Evolutionary conservation across 208 protist species (phyloP), one percentile per base, ranked within the genome.

Genomic region (Crithidia brevicula): DNA sequence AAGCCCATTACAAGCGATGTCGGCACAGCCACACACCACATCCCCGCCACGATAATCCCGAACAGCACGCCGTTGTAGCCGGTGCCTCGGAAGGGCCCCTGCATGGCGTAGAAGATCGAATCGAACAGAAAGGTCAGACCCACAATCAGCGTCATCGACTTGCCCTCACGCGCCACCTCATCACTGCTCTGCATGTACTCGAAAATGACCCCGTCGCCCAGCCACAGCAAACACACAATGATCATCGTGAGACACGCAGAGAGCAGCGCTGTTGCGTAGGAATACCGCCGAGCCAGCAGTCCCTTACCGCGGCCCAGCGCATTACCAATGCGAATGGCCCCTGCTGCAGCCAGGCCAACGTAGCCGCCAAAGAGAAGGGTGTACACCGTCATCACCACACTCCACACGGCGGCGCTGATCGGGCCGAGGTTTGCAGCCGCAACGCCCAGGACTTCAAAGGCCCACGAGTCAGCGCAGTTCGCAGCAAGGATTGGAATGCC

Each of bases 401-500:
- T 67, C 77, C 77, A 83, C n/a, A 67, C 49, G 4, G 61, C 72
- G 1, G 72, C 38, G 30, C 58, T 50, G 27, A 46, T 67, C 10
- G 67, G 22, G 36, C 72, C 45, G 34, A 83, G 63, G 36, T 52
- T 27, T 15, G 78, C 72, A 15, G 67, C 68, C 3, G 65, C 49
- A 31, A 80, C 34, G 25, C 46, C 51, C 5, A 83, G 54, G n/a
- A 73, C 58, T 53, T 83, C 77, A 52, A 83, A 76, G 36, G 34
- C 27, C 78, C 78, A 83, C n/a, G 66, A 65, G 51, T 83, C 72
- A 2, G 78, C 78, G 50, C 59, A 67, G 60, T 61, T 74, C n/a
- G 67, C 72, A 0, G 43, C 64, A 4, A 83, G 38, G 4, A 74
- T 31, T 30, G 72, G 78, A 16, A 77, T 16, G 20, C 62, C 73